A percentile compares a stretch with the other conserved stretches of the same genome.
Conservation (phyloP, 208 protist species). For the Trypanosomatidae sp. region DNA sequence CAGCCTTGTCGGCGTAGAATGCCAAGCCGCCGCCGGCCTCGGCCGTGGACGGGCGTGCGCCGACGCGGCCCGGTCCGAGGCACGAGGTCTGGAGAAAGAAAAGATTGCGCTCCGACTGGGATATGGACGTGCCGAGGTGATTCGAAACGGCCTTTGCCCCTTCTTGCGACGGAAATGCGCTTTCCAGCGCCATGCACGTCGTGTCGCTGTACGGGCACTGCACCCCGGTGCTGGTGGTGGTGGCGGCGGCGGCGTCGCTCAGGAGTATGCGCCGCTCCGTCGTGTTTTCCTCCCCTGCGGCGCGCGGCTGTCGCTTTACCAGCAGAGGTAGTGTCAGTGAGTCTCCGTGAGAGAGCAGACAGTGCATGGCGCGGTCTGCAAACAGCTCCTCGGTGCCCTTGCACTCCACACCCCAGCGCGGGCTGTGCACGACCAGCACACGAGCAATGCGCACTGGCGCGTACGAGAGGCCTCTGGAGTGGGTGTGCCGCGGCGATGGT, state of each 20-base stretch:
- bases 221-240: neutral
- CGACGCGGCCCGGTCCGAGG: constrained; percentile 52
- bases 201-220: constrained; percentile 37
- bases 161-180: constrained; percentile 26
- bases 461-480: constrained; percentile 7
- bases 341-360: constrained; percentile 45
- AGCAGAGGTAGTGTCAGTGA: constrained; percentile 56
- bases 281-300: constrained; percentile 6
- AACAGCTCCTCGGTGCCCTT: constrained; percentile 28
- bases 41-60: constrained; percentile 12
- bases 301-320: constrained; percentile 30
- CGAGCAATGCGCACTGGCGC: constrained; percentile 49
- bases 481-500: neutral
- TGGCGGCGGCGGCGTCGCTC: neutral
- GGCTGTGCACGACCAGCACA: constrained; percentile 53
- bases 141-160: constrained; percentile 21
- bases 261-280: constrained; percentile 16
- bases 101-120: constrained; percentile 31
- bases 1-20: constrained; percentile 77
- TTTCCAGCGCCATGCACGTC: constrained; percentile 45
- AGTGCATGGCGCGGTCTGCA: constrained; percentile 36
- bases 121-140: constrained; percentile 31
- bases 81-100: constrained; percentile 71
- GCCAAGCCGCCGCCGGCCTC: constrained; percentile 29
- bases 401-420: constrained; percentile 48